Evolutionary conservation across 2,329 filamentous ascomycete species (phyloP).

Genomic region (Cercospora brassicicola): DNA sequence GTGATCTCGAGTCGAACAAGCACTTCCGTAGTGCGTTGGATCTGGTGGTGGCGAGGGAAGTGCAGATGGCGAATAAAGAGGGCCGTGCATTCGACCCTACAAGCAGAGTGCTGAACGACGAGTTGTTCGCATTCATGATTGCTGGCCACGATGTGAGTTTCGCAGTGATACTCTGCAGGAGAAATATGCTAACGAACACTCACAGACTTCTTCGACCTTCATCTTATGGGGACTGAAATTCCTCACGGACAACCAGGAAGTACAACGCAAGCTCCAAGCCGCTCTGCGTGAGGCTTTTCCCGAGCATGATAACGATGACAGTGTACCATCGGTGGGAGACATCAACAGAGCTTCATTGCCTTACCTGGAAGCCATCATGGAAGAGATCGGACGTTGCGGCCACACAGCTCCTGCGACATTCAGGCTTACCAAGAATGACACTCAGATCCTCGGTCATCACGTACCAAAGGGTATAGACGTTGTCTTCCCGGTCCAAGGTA

Average conservation of each 20-base stretch:
- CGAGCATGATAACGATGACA: constrained; percentile 17
- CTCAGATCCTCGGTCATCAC: constrained; percentile 6
- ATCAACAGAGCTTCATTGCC: constrained; percentile 4
- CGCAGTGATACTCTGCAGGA: too few relatives aligned
- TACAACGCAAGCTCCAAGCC: constrained; percentile 42
- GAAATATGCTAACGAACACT: not conserved
- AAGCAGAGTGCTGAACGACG: constrained; percentile 29
- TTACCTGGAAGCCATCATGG: constrained; percentile 8
- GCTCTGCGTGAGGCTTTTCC: constrained; percentile 36
- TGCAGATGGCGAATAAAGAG: constrained; percentile 40
- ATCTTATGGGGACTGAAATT: constrained; percentile 46
- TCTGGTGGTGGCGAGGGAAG: constrained; percentile 40
- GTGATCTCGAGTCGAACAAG: constrained; percentile 32
- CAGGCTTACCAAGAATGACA: constrained; percentile 1
- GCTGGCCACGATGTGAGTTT: constrained; percentile 41
- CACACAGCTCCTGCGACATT: constrained; percentile 25
- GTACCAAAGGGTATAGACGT: constrained; percentile 12
- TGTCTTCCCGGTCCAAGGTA: constrained; percentile 1
- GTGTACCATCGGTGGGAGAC: not conserved
- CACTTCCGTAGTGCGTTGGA: constrained; percentile 35
- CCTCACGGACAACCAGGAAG: constrained; percentile 39
- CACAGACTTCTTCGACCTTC: constrained; percentile 46
- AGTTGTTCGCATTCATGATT: constrained; percentile 41
- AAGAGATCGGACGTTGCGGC: constrained; percentile 30
- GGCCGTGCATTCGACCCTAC: constrained; percentile 31